Evolutionary conservation across 306 rosid genomes (phyloP).

Genomic region (Casuarina equisetifolia): DNA sequence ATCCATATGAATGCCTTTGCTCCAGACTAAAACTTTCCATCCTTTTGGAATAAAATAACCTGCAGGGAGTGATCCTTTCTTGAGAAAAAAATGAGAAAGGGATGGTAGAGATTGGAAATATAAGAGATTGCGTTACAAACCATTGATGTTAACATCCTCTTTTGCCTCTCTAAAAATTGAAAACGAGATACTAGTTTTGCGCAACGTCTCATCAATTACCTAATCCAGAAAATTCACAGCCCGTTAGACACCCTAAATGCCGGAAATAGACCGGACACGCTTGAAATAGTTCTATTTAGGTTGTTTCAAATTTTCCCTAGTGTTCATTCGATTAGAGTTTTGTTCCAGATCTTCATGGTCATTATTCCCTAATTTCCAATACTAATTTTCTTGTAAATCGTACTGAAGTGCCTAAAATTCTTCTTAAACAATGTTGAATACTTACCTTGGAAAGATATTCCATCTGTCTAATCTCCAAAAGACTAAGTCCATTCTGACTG

Average conservation of each 20-base stretch:
- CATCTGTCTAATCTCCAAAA: constrained; percentile 28
- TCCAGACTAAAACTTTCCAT: constrained; percentile 31
- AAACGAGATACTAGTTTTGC: constrained; percentile 52
- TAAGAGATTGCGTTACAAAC: constrained; percentile 27
- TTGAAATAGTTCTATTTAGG: background rate
- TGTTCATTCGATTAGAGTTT: no score
- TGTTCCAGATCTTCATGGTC: no score
- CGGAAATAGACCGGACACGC: background rate
- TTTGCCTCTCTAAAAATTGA: constrained; percentile 55
- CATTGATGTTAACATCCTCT: constrained; percentile 52
- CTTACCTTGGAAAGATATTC: constrained; percentile 50
- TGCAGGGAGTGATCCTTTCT: constrained; percentile 12
- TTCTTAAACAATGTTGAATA: no score
- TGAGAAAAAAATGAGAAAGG: background rate
- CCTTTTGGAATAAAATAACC: constrained; percentile 65
- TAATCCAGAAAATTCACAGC: background rate
- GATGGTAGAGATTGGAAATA: background rate
- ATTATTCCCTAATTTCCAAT: background rate
- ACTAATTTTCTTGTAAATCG: background rate
- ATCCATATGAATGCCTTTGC: constrained; percentile 68
- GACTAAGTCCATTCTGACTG: constrained; percentile 42
- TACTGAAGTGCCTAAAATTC: no score
- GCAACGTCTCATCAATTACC: constrained; percentile 66
- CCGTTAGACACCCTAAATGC: background rate
- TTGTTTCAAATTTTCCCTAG: no score